These are phyloP conservation scores for Xylaria sp. DNA, from an alignment of 2,329 filamentous ascomycete genomes.

Conservation along the genomic window DNA sequence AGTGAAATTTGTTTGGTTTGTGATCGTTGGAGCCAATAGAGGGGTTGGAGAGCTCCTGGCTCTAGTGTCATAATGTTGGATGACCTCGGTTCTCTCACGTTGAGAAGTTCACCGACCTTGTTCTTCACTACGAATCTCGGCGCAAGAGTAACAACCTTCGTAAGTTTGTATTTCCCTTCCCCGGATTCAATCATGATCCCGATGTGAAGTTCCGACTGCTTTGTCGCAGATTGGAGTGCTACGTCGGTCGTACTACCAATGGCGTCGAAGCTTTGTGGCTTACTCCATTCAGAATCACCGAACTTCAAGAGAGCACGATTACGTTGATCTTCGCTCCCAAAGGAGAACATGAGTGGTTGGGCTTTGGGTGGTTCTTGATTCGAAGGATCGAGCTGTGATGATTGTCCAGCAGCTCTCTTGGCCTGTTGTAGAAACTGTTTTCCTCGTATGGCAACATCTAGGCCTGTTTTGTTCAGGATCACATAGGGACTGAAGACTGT, in stretches of 20 bases:
- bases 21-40: constrained; percentile 88
- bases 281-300: constrained; percentile 93
- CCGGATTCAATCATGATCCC: constrained; percentile 90
- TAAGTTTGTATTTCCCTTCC: constrained; percentile 97
- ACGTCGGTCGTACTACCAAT: constrained; percentile 94
- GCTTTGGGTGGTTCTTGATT: constrained; percentile 73
- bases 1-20: constrained; percentile 89
- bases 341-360: constrained; percentile 96
- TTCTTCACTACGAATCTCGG: constrained; percentile 96
- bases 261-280: constrained; percentile 96
- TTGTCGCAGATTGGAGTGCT: constrained; percentile 77
- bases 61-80: constrained; percentile 83
- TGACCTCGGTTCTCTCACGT: constrained; percentile 91
- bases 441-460: constrained; percentile 86
- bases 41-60: constrained; percentile 80
- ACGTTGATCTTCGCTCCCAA: constrained; percentile 84
- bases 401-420: constrained; percentile 84
- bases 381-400: constrained; percentile 62
- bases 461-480: constrained; percentile 91
- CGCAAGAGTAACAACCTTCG: constrained; percentile 91
- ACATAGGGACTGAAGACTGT: constrained; percentile 96
- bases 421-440: constrained; percentile 89
- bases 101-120: constrained; percentile 86
- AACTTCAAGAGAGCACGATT: constrained; percentile 91
- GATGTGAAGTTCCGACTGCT: constrained; percentile 84